Evolutionary conservation across 2,329 filamentous ascomycete species (phyloP).

Genomic region (Fusarium keratoplasticum): DNA sequence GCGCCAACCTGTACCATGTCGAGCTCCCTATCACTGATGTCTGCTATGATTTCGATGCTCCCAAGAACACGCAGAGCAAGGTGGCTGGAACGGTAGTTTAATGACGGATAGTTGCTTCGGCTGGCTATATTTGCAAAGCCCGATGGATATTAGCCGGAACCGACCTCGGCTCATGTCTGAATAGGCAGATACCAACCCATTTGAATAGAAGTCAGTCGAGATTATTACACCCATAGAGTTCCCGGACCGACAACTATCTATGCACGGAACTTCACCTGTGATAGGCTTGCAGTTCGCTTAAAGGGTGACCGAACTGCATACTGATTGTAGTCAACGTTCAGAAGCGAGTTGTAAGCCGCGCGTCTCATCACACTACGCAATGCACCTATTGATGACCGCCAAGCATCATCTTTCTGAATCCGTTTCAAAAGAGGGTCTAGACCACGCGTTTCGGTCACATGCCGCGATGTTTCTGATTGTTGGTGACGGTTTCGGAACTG

Average conservation of each 20-base stretch:
- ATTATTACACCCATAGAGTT: background rate
- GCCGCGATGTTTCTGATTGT: background rate
- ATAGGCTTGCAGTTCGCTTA: background rate
- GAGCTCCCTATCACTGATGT: slow-evolving; percentile 29
- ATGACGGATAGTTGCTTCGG: background rate
- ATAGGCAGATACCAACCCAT: background rate
- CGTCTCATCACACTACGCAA: background rate
- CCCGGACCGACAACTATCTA: background rate
- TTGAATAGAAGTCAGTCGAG: background rate
- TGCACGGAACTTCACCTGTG: background rate
- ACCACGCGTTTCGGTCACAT: background rate
- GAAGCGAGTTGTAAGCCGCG: background rate
- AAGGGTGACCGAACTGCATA: background rate
- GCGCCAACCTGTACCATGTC: slow-evolving; percentile 34
- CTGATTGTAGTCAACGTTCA: background rate
- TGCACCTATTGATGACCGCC: background rate
- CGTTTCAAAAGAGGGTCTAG: background rate
- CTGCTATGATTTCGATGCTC: slow-evolving; percentile 29
- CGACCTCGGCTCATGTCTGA: background rate
- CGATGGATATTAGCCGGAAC: background rate
- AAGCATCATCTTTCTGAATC: background rate
- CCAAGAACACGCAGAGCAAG: background rate
- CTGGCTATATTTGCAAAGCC: background rate
- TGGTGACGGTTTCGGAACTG: background rate
- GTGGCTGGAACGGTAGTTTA: background rate